Evolutionary conservation across 1,284 basidiomycete species (phyloP), one percentile per base, ranked within the genome.

Genomic region (Melampsora allii-populina): DNA sequence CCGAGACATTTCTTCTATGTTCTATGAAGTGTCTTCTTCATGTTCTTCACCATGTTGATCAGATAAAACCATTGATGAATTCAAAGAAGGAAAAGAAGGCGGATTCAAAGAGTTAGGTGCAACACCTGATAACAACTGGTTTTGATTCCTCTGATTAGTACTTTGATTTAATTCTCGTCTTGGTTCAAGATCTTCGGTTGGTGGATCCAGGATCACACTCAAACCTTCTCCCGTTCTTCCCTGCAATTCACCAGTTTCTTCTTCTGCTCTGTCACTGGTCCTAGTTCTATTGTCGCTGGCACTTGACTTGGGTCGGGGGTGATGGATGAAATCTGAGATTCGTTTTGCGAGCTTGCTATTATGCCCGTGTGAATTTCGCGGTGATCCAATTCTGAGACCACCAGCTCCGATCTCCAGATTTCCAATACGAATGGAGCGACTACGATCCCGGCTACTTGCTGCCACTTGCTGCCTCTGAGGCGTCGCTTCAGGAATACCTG

Each of bases 321-420:
- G 66, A 67, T 58, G 59, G 1, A 72, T 42, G 63, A 72, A 65
- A 53, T 21, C 63, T 6, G 69, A 65, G 33, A 72, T 39, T 21
- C 69, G 61, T 60, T 72, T 72, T 5, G 63, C 61, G 10, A 72
- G 42, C 24, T 21, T 56, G 39, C 50, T 59, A 39, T 27, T 69
- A 3, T 60, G 67, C 1, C 67, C 45, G 45, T 45, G 17, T 24
- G 50, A 45, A 29, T 9, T 24, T 10, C 19, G 21, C 9, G 46
- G 63, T 39, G 14, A 36, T 12, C 36, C 24, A 19, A 46, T 53
- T 5, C 63, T 50, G 24, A 21, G 39, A 14, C 46, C 69, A 9
- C 69, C 69, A 14, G 65, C 66, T 5, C 61, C 64, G 7, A 66
- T 45, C 42, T 74, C 63, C 1, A 74, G 45, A 29, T 74, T 74